phyloP scores from a whole-genome alignment of 495 filamentous ascomycete genomes.

The Aspergillus baeticus region DNA sequence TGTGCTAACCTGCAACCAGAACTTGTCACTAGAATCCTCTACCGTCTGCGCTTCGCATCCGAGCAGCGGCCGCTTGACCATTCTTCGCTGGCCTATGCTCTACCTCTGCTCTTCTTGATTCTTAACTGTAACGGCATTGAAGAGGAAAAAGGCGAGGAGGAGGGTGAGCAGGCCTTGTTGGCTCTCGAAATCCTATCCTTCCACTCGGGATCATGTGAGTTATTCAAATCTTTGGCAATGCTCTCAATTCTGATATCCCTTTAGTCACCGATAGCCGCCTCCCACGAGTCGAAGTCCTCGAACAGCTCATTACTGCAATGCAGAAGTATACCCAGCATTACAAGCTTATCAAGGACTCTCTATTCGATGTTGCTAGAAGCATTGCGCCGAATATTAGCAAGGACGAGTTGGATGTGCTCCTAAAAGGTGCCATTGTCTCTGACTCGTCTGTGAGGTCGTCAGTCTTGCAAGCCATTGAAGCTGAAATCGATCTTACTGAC shows the following conservation, averaged over 20 bases:
- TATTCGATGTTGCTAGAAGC: slow-evolving; percentile 77
- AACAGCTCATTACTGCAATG: slow-evolving; percentile 74
- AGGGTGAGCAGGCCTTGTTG: slow-evolving; percentile 84
- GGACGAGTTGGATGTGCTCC: slow-evolving; percentile 67
- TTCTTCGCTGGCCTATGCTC: slow-evolving; percentile 79
- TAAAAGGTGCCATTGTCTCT: slow-evolving; percentile 71
- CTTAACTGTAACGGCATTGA: slow-evolving; percentile 78
- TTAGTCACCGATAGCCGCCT: slow-evolving; percentile 64
- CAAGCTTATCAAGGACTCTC: slow-evolving; percentile 87
- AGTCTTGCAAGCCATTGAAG: slow-evolving; percentile 83
- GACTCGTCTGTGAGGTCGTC: slow-evolving; percentile 80
- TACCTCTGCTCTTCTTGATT: slow-evolving; percentile 76
- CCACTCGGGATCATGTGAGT: slow-evolving; percentile 70
- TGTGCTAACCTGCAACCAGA: slow-evolving; percentile 39
- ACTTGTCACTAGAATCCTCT: slow-evolving; percentile 84
- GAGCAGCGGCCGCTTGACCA: slow-evolving; percentile 90
- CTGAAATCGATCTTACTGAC: slow-evolving; percentile 88
- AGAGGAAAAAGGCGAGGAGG: slow-evolving; percentile 58
- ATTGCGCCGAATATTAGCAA: slow-evolving; percentile 71
- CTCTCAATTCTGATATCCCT: not conserved
- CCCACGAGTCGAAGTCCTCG: slow-evolving; percentile 70
- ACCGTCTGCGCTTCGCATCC: slow-evolving; percentile 82
- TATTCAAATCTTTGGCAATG: not conserved
- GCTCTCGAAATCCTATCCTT: slow-evolving; percentile 88
- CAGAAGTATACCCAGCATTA: slow-evolving; percentile 89